Percentiles rank a stretch among this genome's conserved stretches.
Evolutionary conservation across 1,284 basidiomycete genomes (phyloP).

Genomic region (Schizophyllum amplum): DNA sequence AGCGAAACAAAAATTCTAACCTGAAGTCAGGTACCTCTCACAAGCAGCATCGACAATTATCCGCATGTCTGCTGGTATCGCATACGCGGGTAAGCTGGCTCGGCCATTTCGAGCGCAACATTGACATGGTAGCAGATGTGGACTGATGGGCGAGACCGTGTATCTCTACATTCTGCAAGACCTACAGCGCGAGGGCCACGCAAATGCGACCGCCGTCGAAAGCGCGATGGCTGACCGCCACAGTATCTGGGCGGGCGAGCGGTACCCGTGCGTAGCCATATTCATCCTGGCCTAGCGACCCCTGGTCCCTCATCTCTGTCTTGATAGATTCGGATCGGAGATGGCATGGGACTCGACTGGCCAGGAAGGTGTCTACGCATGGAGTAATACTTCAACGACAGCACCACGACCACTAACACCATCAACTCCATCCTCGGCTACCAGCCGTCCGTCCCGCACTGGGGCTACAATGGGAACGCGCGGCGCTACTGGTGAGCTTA

Average conservation of each 20-base stretch:
- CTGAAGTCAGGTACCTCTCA: slow-evolving; percentile 22
- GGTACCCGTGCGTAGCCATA: slow-evolving; percentile 37
- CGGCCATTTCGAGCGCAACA: too few relatives aligned
- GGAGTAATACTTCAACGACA: slow-evolving; percentile 50
- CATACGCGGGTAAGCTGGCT: slow-evolving; percentile 22
- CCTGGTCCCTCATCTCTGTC: slow-evolving; percentile 1
- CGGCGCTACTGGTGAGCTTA: slow-evolving; percentile 41
- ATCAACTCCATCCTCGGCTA: slow-evolving; percentile 53
- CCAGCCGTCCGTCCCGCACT: slow-evolving; percentile 48
- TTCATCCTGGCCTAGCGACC: background rate
- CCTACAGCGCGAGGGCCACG: slow-evolving; percentile 43
- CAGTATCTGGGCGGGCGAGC: slow-evolving; percentile 35
- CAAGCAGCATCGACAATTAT: slow-evolving; percentile 44
- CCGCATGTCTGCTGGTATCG: slow-evolving; percentile 42
- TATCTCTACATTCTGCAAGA: slow-evolving; percentile 40
- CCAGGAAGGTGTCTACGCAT: slow-evolving; percentile 48
- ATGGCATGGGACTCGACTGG: slow-evolving; percentile 61
- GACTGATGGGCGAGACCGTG: slow-evolving; percentile 55
- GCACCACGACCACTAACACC: slow-evolving; percentile 40
- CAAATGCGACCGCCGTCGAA: slow-evolving; percentile 41
- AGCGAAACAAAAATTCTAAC: too few relatives aligned
- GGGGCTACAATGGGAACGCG: slow-evolving; percentile 57
- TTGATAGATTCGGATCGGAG: slow-evolving; percentile 44
- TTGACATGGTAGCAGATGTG: slow-evolving; percentile 22
- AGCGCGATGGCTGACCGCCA: slow-evolving; percentile 39